A percentile compares a stretch with the other conserved stretches of the same genome.
phyloP scores from a whole-genome alignment of 257 asterid genomes.

The Penstemon eatonii region DNA sequence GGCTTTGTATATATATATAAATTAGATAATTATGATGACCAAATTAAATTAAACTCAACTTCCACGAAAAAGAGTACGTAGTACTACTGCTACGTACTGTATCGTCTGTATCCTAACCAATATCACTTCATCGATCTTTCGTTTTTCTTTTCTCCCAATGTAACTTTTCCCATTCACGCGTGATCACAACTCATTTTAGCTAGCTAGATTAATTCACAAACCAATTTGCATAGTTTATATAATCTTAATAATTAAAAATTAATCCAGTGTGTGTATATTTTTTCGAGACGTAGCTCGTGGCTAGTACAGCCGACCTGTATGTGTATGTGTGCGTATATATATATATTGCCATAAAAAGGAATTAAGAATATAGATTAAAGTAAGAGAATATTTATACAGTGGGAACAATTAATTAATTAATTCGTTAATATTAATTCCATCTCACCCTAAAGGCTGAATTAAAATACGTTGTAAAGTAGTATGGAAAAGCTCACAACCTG shows the following conservation, averaged over 20 bases:
- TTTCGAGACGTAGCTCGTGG: slow-evolving; percentile 19
- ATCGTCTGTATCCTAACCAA: background rate
- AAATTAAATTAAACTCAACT: slow-evolving; percentile 31
- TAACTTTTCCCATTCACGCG: slow-evolving; percentile 42
- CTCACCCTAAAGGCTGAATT: slow-evolving; percentile 29
- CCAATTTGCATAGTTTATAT: slow-evolving; percentile 34
- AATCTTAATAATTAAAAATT: background rate
- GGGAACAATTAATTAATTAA: background rate
- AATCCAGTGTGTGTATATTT: background rate
- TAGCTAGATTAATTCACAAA: slow-evolving; percentile 28
- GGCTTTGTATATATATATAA: too few species aligned
- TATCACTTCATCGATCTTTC: slow-evolving; percentile 21
- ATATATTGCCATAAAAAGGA: slow-evolving; percentile 1
- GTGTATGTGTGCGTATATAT: background rate
- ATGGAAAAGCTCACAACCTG: slow-evolving; percentile 52
- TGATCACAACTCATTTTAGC: slow-evolving; percentile 45
- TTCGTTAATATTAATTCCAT: slow-evolving; percentile 12
- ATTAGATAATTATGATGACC: background rate
- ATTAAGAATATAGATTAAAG: background rate
- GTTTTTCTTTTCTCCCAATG: slow-evolving; percentile 24
- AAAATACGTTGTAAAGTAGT: slow-evolving; percentile 20
- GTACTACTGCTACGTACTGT: background rate
- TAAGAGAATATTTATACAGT: background rate
- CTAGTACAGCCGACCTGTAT: slow-evolving; percentile 25
- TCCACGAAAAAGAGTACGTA: slow-evolving; percentile 26